Evolutionary conservation across 1,284 basidiomycete genomes (phyloP), one percentile per base, ranked within the genome.

Genomic region (Cryptococcus deneoformans): DNA sequence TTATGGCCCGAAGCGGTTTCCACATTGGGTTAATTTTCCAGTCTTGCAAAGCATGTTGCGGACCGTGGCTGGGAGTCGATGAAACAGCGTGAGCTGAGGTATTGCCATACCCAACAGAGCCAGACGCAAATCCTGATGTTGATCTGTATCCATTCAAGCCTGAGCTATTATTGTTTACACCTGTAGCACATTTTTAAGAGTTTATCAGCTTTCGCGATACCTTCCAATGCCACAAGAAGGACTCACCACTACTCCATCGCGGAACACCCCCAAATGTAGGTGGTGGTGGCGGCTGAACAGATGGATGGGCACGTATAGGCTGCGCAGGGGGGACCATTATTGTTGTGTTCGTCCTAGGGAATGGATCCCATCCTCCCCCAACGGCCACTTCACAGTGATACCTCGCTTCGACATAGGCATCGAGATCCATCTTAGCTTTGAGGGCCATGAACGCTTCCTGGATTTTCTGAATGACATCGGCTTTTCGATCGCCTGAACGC

Each of bases 11-110:
- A 39, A 77, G 58, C 3, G 75, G 72, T 54, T 72, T 77, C 73
- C 75, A 78, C 66, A 76, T 69, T 1, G 77, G 75, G 44, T 69
- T 74, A 3, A 64, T 36, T 56, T 75, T 76, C 77, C 77, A 78
- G 39, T 76, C 71, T 12, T 60, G 61, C 16, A 77, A 53, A 0
- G 44, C 52, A 0, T 60, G 55, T 12, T 52, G 36, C 8, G 56
- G 51, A 16, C 57, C 55, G 54, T 44, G 43, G 14, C 24, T 44
- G n/a, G 24, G n/a, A 44, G 43, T 24, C 10, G 11, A 8, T 6
- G 43, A 6, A 12, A 7, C n/a, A 8, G 43, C 43, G 10, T 14
- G 10, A 9, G 9, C n/a, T n/a, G 12, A 12, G 24, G 24, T n/a
- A 10, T n/a, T 6, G 43, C n/a, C 43, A 10, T 8, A 44, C 43